Evolutionary conservation across 2,329 filamentous ascomycete species (phyloP).

Genomic region (Phyllosticta citrichinensis): DNA sequence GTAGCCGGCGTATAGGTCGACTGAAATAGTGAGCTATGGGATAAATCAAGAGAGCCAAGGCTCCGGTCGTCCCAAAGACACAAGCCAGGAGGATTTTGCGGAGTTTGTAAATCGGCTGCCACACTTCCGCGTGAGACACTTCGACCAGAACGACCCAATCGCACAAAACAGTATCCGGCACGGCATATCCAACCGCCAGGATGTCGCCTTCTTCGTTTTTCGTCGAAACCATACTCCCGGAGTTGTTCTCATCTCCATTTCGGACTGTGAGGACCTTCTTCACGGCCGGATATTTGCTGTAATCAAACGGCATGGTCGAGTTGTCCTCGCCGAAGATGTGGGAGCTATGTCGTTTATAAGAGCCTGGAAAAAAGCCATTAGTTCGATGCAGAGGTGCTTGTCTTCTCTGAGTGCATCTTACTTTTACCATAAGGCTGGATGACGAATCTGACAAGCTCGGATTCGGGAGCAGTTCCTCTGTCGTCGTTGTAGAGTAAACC

Average conservation of each 20-base stretch:
- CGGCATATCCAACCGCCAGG: constrained; percentile 74
- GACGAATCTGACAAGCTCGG: constrained; percentile 23
- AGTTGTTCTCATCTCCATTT: constrained; percentile 37
- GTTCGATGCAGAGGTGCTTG: not conserved
- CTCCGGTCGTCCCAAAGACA: constrained; percentile 71
- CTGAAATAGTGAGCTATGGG: constrained; percentile 77
- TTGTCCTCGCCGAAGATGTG: constrained; percentile 17
- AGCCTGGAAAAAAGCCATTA: not conserved
- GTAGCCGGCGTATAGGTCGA: constrained; percentile 66
- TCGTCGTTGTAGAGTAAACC: constrained; percentile 23
- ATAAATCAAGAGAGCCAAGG: constrained; percentile 60
- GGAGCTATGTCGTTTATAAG: constrained; percentile 17
- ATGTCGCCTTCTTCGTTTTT: constrained; percentile 58
- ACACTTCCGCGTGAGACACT: constrained; percentile 63
- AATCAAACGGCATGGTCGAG: constrained; percentile 39
- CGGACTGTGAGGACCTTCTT: constrained; percentile 48
- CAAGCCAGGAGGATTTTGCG: constrained; percentile 72
- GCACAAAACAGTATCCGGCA: constrained; percentile 56
- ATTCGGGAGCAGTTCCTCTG: constrained; percentile 15
- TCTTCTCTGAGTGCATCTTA: constrained; percentile 12
- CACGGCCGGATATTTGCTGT: constrained; percentile 54
- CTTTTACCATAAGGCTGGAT: constrained; percentile 21
- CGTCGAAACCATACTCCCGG: constrained; percentile 58
- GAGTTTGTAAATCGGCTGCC: constrained; percentile 62
- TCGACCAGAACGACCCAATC: constrained; percentile 81